Percentiles rank a stretch among this genome's conserved stretches.
phyloP scores from a whole-genome alignment of 441 rosid species.

The Sinapis alba region DNA sequence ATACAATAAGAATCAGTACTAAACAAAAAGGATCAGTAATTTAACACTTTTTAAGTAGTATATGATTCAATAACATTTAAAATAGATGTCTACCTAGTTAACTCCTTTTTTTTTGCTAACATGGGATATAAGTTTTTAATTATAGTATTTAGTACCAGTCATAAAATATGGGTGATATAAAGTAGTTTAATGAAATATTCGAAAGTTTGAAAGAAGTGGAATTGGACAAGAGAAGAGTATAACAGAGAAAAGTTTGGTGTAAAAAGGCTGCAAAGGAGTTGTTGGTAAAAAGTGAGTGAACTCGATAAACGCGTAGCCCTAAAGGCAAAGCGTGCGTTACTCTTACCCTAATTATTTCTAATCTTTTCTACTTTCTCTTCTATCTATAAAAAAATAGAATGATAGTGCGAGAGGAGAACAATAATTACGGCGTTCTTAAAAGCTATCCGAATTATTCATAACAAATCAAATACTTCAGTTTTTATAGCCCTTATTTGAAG shows the following conservation, averaged over 20 bases:
- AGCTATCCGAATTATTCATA: slow-evolving; percentile 27
- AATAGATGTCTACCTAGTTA: not conserved
- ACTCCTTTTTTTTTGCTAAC: not conserved
- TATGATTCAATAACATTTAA: not conserved
- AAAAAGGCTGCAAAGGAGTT: slow-evolving; percentile 29
- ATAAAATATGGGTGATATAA: not conserved
- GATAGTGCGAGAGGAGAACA: not conserved
- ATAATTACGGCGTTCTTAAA: not conserved
- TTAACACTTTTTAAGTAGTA: not conserved
- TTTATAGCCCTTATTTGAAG: not conserved
- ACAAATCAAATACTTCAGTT: slow-evolving; percentile 32
- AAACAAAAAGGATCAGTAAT: not conserved
- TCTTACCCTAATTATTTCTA: slow-evolving; percentile 19
- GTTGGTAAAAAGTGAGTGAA: slow-evolving; percentile 32
- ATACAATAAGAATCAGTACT: not conserved
- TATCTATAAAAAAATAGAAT: slow-evolving; percentile 3
- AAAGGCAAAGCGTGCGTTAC: slow-evolving; percentile 77
- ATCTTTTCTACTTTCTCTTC: slow-evolving; percentile 6
- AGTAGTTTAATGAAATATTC: not conserved
- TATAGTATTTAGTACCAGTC: not conserved
- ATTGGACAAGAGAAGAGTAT: slow-evolving; percentile 34
- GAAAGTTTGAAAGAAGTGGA: slow-evolving; percentile 21
- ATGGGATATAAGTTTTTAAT: not conserved
- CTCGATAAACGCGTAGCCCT: slow-evolving; percentile 73
- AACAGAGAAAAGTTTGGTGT: slow-evolving; percentile 15